Conservation (phyloP, 805 yeast species). For the Metschnikowia continentalis region DNA sequence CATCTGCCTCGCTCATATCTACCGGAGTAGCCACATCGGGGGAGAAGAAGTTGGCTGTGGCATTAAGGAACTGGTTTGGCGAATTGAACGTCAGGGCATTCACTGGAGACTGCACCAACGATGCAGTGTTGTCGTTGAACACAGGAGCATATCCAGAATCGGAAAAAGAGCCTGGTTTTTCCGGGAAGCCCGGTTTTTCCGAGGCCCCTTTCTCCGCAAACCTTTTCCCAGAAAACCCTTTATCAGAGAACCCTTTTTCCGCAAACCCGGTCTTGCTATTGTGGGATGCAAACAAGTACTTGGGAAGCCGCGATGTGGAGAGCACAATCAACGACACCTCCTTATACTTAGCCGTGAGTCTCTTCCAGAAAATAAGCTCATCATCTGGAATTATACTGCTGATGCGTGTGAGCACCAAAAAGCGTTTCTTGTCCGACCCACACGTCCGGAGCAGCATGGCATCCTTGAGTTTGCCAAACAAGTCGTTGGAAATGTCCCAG, state of each 20-base stretch:
- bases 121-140: background rate
- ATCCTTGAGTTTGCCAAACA: constrained; percentile 36
- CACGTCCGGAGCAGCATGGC: constrained; percentile 29
- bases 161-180: background rate
- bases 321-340: constrained; percentile 63
- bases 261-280: too few species aligned
- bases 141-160: constrained; percentile 1
- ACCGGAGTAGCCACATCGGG: constrained; percentile 21
- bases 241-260: too few species aligned
- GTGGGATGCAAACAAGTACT: constrained; percentile 30
- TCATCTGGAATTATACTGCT: constrained; percentile 78
- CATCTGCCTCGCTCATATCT: constrained; percentile 17
- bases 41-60: constrained; percentile 30
- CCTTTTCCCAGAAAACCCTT: too few species aligned
- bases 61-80: constrained; percentile 35
- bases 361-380: constrained; percentile 74
- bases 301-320: constrained; percentile 60
- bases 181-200: too few species aligned
- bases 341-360: constrained; percentile 56
- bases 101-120: constrained; percentile 12
- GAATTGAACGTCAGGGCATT: constrained; percentile 31
- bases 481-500: constrained; percentile 52
- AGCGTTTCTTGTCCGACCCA: constrained; percentile 49
- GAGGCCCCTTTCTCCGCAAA: too few species aligned
- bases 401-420: constrained; percentile 63